Percentiles rank a stretch among this genome's conserved stretches.
Evolutionary conservation across 169 alveolate species (phyloP).

Genomic region (Cystoisospora suis): DNA sequence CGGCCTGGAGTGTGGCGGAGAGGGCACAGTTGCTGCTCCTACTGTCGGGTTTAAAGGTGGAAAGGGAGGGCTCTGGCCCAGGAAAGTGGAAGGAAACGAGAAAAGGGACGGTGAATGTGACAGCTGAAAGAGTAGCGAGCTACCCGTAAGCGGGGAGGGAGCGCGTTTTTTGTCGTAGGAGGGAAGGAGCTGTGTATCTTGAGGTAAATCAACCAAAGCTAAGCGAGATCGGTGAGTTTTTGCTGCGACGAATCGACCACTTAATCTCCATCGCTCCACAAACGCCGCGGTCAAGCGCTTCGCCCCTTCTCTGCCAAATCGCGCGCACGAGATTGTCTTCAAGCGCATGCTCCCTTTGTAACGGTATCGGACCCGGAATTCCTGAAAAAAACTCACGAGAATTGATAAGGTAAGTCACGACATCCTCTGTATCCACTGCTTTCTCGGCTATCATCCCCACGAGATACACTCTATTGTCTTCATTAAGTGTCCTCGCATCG

Average conservation of each 20-base stretch:
- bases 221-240: slow-evolving; percentile 71
- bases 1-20: no score
- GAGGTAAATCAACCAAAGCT: slow-evolving; percentile 44
- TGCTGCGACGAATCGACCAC: slow-evolving; percentile 72
- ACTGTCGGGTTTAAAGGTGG: no score
- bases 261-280: slow-evolving; percentile 71
- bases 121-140: no score
- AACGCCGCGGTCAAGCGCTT: slow-evolving; percentile 71
- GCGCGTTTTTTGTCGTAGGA: slow-evolving; percentile 43
- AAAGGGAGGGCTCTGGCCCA: no score
- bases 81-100: no score
- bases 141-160: neutral
- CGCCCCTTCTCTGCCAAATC: slow-evolving; percentile 70
- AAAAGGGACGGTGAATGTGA: no score
- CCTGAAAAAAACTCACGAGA: slow-evolving; percentile 35
- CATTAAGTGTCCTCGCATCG: no score
- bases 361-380: slow-evolving; percentile 76
- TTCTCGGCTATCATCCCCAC: no score
- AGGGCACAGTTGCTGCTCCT: no score
- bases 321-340: slow-evolving; percentile 73
- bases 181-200: slow-evolving; percentile 49
- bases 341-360: slow-evolving; percentile 77
- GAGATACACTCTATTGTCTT: no score
- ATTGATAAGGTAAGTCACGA: no score
- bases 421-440: no score